Percentiles rank a stretch among this genome's conserved stretches.
Evolutionary conservation across 2,329 filamentous ascomycete species (phyloP).

Genomic region (Trichophyton equinum): DNA sequence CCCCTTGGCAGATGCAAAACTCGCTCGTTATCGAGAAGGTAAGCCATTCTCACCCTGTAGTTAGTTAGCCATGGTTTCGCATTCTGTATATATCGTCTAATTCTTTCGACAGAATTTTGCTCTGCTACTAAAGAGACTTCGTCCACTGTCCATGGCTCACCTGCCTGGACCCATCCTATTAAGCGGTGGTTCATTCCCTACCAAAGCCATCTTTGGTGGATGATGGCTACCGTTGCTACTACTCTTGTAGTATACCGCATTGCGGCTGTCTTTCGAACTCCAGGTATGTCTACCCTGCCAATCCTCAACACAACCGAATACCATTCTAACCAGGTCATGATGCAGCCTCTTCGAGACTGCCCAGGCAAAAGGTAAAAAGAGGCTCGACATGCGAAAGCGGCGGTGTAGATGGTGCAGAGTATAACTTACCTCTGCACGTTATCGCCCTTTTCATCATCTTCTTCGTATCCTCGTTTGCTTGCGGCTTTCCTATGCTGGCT

Average conservation of each 20-base stretch:
- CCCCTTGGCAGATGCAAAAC: slow-evolving; percentile 11
- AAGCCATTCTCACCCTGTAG: not conserved
- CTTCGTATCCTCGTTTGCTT: slow-evolving; percentile 42
- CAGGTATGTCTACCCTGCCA: not conserved
- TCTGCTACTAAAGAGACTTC: slow-evolving; percentile 9
- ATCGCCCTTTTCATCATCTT: slow-evolving; percentile 53
- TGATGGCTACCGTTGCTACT: slow-evolving; percentile 2
- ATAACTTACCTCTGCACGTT: slow-evolving; percentile 52
- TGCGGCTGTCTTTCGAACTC: slow-evolving; percentile 5
- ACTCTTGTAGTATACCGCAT: slow-evolving; percentile 7
- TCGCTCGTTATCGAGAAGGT: slow-evolving; percentile 13
- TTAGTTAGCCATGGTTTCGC: too few species aligned
- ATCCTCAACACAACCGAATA: too few species aligned
- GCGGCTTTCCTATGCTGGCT: slow-evolving; percentile 54
- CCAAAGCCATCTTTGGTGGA: slow-evolving; percentile 7
- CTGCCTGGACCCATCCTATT: slow-evolving; percentile 3
- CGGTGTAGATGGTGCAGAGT: slow-evolving; percentile 25
- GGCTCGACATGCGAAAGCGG: slow-evolving; percentile 18
- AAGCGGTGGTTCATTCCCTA: not conserved
- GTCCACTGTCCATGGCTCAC: not conserved
- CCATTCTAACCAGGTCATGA: not conserved
- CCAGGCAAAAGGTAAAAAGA: slow-evolving; percentile 2
- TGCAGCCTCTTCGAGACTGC: not conserved
- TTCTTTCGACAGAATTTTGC: slow-evolving; percentile 9
- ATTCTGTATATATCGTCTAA: not conserved